Evolutionary conservation across 139 green algal genomes (phyloP), one percentile per base, ranked within the genome.

Genomic region (Chlamydomonas sphaeroides): DNA sequence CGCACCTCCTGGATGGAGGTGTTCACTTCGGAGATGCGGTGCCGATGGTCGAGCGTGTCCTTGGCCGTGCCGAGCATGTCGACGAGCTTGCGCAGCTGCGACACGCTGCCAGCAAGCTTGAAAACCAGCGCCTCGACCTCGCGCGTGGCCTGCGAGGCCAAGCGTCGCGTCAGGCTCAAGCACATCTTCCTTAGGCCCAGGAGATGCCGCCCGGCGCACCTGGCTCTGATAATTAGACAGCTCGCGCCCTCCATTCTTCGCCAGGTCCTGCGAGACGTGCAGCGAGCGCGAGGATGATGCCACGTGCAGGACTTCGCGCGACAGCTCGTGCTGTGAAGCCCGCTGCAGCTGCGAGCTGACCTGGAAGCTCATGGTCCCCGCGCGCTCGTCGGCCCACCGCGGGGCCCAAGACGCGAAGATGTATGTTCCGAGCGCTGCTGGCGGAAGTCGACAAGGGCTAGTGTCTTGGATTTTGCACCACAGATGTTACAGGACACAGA

Each of bases 1-100:
- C 56, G 15, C 18, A 62, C 42, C 57, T 80, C 69, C 65, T 88
- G 84, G 45, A 88, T 90, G 45, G 69, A 53, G 7, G 35, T 49
- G 66, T 90, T 90, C 28, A 69, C 63, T 18, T 85, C 70, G 2
- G 69, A n/a, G 25, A 90, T 88, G 20, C 42, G 32, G 18, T 89
- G 90, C 48, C 93, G 86, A 57, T 94, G 87, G 4, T 93, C 89
- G 6, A 89, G 42, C 1, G 94, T 96, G 73, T 97, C 94, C 14
- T 85, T 85, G 6, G 90, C n/a, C 11, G 68, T 90, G 3, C 94
- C 93, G 36, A 97, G 85, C 21, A 73, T 62, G n/a, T 92, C 89
- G 30, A 97, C 91, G 26, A 89, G 83, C 49, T 80, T 82, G 36
- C 90, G 89, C 1, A 93, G 84, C 35, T 86, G 76, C 3, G 78